A percentile compares a stretch with the other conserved stretches of the same genome.
Evolutionary conservation across 768 basidiomycete genomes (phyloP).

Genomic region (Suillus cothurnatus): DNA sequence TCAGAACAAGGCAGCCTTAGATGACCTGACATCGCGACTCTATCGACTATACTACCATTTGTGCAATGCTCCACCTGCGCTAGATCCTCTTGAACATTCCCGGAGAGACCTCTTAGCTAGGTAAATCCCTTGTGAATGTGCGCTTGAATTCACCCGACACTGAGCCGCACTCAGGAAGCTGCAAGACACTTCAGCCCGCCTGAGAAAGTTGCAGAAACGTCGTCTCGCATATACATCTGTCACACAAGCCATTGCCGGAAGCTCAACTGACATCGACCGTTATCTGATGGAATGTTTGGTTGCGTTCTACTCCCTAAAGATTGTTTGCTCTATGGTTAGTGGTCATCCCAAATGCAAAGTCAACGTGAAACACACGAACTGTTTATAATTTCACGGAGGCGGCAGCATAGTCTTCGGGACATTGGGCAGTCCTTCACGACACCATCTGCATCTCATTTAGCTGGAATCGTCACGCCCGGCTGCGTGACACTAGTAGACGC

Average conservation of each 20-base stretch:
- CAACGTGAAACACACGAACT: neutral
- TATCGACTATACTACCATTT: neutral
- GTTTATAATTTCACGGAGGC: neutral
- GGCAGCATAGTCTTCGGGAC: slow-evolving; percentile 10
- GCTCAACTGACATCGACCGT: neutral
- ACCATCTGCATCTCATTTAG: neutral
- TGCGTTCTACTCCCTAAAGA: neutral
- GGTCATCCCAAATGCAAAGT: neutral
- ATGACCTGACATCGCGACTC: neutral
- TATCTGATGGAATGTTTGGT: neutral
- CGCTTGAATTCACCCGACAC: neutral
- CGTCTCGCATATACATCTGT: neutral
- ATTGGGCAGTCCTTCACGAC: neutral
- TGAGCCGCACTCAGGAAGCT: neutral
- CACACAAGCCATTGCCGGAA: neutral
- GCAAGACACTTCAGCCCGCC: neutral
- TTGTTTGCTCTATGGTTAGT: neutral
- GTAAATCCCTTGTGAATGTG: neutral
- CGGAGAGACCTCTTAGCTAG: neutral
- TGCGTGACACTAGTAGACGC: neutral
- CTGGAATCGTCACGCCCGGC: neutral
- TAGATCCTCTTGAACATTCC: neutral
- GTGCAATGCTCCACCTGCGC: neutral
- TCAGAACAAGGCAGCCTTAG: neutral
- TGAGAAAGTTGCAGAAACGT: neutral